Evolutionary conservation across 164 flowering plant species (phyloP).

Genomic region (Amborella trichopoda): DNA sequence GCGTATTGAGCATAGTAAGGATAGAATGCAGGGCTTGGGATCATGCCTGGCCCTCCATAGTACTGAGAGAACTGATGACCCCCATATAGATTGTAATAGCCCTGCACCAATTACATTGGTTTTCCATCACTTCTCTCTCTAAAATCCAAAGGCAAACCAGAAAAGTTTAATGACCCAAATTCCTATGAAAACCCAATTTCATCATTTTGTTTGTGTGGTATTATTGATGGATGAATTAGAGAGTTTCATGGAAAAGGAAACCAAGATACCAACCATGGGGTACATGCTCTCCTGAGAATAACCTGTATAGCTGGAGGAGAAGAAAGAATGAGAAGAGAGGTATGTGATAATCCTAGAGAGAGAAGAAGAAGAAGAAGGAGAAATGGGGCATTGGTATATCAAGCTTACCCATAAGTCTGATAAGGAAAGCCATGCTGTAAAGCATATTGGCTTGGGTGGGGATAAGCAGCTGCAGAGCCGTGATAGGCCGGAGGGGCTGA

Average conservation of each 20-base stretch:
- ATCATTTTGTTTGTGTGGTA: neutral
- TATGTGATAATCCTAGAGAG: neutral
- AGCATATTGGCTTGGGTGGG: neutral
- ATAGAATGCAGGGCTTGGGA: constrained; percentile 22
- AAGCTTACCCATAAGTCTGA: neutral
- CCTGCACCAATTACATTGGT: constrained; percentile 25
- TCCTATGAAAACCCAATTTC: neutral
- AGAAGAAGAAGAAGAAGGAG: neutral
- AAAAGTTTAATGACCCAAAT: neutral
- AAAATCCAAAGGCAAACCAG: neutral
- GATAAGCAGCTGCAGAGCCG: neutral
- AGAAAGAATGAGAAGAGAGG: neutral
- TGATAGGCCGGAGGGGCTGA: constrained; percentile 1
- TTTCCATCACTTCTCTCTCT: constrained; percentile 2
- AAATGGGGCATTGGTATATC: too few species aligned
- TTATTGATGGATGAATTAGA: neutral
- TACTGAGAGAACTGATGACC: constrained; percentile 43
- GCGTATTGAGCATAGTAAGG: constrained; percentile 43
- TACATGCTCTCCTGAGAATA: constrained; percentile 47
- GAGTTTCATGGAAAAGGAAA: neutral
- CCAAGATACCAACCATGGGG: constrained; percentile 37
- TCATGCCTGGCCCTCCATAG: constrained; percentile 25
- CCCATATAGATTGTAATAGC: constrained; percentile 45
- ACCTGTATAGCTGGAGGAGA: constrained; percentile 32
- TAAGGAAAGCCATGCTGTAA: neutral